These are phyloP conservation scores for Evernia prunastri DNA, from an alignment of 495 filamentous ascomycete genomes.

Conservation along the genomic window DNA sequence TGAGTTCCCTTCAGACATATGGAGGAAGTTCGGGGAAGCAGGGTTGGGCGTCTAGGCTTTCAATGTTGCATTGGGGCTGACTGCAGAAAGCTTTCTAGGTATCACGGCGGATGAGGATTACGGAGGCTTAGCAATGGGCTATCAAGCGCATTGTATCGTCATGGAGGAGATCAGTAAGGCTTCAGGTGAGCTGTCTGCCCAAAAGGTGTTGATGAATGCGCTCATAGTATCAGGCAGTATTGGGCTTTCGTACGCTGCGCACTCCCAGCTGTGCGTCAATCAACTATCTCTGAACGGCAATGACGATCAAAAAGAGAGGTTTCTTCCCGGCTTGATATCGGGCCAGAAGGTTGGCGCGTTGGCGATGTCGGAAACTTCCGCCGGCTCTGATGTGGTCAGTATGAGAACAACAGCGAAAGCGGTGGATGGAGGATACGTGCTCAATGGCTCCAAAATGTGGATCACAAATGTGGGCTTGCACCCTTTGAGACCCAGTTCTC, in stretches of 20 bases:
- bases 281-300: slow-evolving; percentile 90
- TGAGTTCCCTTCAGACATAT: slow-evolving; percentile 86
- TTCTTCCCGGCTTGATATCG: slow-evolving; percentile 73
- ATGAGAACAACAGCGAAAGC: slow-evolving; percentile 82
- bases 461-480: slow-evolving; percentile 71
- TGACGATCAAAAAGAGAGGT: slow-evolving; percentile 66
- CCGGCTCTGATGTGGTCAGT: slow-evolving; percentile 88
- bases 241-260: slow-evolving; percentile 87
- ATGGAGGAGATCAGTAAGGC: slow-evolving; percentile 83
- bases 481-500: neutral
- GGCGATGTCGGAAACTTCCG: slow-evolving; percentile 90
- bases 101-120: slow-evolving; percentile 93
- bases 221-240: slow-evolving; percentile 64
- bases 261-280: slow-evolving; percentile 95
- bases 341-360: slow-evolving; percentile 82
- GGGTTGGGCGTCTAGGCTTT: slow-evolving; percentile 39
- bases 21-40: slow-evolving; percentile 86
- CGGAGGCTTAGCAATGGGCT: slow-evolving; percentile 85
- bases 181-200: slow-evolving; percentile 41
- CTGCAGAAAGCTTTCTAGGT: slow-evolving; percentile 61
- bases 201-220: slow-evolving; percentile 19
- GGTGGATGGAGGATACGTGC: slow-evolving; percentile 76
- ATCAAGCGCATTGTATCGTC: slow-evolving; percentile 93
- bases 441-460: slow-evolving; percentile 98
- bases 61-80: slow-evolving; percentile 3